phyloP scores from a whole-genome alignment of 2,329 filamentous ascomycete species.

The Verticillium albo-atrum region DNA sequence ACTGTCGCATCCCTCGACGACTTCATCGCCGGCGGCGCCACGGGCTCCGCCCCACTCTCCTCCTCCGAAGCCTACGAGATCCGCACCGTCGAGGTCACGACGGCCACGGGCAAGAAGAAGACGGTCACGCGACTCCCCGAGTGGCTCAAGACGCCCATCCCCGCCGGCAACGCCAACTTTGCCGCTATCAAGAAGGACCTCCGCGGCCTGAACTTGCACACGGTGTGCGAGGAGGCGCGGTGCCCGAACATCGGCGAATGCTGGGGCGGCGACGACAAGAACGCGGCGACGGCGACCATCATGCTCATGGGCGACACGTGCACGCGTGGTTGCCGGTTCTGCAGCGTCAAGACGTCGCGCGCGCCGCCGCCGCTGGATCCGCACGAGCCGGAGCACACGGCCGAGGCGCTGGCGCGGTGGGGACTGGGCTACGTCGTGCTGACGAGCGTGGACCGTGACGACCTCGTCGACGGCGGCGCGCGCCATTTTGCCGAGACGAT shows the following conservation, averaged over 20 bases:
- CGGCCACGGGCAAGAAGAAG: constrained; percentile 56
- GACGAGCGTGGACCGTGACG: constrained; percentile 90
- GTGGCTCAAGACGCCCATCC: constrained; percentile 96
- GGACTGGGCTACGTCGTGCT: constrained; percentile 94
- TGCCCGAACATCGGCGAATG: constrained; percentile 98
- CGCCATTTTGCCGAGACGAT: constrained; percentile 92
- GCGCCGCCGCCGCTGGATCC: constrained; percentile 76
- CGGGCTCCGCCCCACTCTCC: constrained; percentile 36
- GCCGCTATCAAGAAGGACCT: constrained; percentile 94
- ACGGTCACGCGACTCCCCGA: constrained; percentile 74
- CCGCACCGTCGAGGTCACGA: constrained; percentile 56
- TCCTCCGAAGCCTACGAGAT: constrained; percentile 54
- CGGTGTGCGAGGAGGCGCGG: constrained; percentile 94
- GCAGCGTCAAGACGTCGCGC: constrained; percentile 87
- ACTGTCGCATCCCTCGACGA: constrained; percentile 53
- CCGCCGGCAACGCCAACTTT: constrained; percentile 74
- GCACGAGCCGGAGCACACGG: constrained; percentile 94
- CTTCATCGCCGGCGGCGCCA: constrained; percentile 41
- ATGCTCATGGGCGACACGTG: constrained; percentile 99
- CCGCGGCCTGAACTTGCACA: constrained; percentile 83
- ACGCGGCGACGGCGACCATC: constrained; percentile 91
- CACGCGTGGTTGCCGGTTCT: constrained; percentile 93
- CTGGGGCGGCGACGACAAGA: constrained; percentile 89
- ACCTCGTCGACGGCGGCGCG: constrained; percentile 83
- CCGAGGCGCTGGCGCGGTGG: constrained; percentile 89